Conservation (phyloP, 1,139 yeast genomes). For the Protomyces arabidopsidicola region DNA sequence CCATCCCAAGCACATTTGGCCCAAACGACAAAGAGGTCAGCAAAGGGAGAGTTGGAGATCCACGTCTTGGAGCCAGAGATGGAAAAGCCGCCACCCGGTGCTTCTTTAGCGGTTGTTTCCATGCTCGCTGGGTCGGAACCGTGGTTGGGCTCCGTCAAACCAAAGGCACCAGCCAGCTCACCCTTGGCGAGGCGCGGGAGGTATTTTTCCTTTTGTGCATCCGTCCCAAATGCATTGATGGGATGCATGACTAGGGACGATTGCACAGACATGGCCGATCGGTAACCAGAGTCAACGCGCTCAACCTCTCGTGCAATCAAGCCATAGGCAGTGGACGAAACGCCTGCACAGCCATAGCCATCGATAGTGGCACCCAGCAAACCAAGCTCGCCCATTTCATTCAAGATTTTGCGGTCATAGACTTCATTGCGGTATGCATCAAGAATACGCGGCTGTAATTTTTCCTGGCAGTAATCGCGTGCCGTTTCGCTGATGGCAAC, state of each 20-base stretch:
- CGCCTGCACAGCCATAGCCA: conserved; percentile 48
- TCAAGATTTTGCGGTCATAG: conserved; percentile 38
- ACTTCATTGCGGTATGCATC: conserved; percentile 45
- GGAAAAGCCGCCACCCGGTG: conserved; percentile 44
- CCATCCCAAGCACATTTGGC: conserved; percentile 44
- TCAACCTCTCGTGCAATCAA: conserved; percentile 47
- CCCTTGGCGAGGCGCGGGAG: conserved; percentile 45
- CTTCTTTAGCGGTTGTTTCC: conserved; percentile 45
- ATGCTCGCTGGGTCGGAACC: conserved; percentile 48
- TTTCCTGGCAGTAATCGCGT: conserved; percentile 43
- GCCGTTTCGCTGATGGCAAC: conserved; percentile 44
- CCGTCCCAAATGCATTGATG: conserved; percentile 44
- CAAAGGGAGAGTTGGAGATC: conserved; percentile 49
- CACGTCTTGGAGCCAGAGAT: conserved; percentile 46
- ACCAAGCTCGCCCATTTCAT: conserved; percentile 46
- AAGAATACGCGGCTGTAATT: conserved; percentile 43
- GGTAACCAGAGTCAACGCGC: conserved; percentile 46
- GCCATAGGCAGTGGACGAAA: conserved; percentile 45
- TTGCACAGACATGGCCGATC: conserved; percentile 48
- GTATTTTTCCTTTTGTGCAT: conserved; percentile 44
- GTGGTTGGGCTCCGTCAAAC: conserved; percentile 47
- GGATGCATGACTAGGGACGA: conserved; percentile 48
- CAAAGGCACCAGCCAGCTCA: conserved; percentile 47
- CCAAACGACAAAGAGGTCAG: conserved; percentile 46
- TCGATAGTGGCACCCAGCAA: conserved; percentile 44